Percentiles rank a stretch among this genome's conserved stretches.
These are phyloP conservation scores for Drechslerella stenobrocha DNA, from an alignment of 2,329 filamentous ascomycete genomes.

Conservation along the genomic window DNA sequence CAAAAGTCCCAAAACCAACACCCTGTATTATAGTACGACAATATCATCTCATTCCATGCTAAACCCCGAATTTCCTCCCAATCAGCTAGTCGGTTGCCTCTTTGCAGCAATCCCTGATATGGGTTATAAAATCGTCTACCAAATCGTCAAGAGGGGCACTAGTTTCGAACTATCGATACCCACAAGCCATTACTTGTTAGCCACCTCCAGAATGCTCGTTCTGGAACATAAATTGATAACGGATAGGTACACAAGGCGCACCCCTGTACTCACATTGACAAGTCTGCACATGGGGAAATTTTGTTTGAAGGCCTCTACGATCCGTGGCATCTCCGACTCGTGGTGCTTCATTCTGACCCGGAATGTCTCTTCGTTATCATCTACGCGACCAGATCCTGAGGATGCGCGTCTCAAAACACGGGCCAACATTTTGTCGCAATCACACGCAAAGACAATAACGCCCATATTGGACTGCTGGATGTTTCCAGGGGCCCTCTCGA, in stretches of 20 bases:
- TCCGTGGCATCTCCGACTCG: neutral
- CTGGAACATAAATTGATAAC: too few species aligned
- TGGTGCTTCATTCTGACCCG: conserved; percentile 8
- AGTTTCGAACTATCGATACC: conserved; percentile 26
- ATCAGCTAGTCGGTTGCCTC: too few species aligned
- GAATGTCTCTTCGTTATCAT: conserved; percentile 47
- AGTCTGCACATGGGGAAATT: neutral
- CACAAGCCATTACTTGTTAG: conserved; percentile 22
- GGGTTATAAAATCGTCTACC: conserved; percentile 17
- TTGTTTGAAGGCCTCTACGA: neutral
- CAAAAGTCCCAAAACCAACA: too few species aligned
- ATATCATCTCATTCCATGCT: too few species aligned
- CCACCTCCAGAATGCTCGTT: neutral
- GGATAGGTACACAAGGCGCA: too few species aligned
- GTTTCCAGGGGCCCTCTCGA: too few species aligned
- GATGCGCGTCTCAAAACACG: conserved; percentile 32
- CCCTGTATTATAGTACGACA: too few species aligned
- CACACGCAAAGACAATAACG: conserved; percentile 18
- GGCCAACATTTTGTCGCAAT: conserved; percentile 16
- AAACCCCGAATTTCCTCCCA: too few species aligned
- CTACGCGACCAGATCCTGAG: conserved; percentile 40
- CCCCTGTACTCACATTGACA: conserved; percentile 1
- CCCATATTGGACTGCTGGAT: neutral
- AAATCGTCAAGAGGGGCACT: conserved; percentile 16
- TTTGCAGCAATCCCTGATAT: conserved; percentile 2